phyloP scores from a whole-genome alignment of 2,329 filamentous ascomycete genomes.

The Pseudogymnoascus sp. region DNA sequence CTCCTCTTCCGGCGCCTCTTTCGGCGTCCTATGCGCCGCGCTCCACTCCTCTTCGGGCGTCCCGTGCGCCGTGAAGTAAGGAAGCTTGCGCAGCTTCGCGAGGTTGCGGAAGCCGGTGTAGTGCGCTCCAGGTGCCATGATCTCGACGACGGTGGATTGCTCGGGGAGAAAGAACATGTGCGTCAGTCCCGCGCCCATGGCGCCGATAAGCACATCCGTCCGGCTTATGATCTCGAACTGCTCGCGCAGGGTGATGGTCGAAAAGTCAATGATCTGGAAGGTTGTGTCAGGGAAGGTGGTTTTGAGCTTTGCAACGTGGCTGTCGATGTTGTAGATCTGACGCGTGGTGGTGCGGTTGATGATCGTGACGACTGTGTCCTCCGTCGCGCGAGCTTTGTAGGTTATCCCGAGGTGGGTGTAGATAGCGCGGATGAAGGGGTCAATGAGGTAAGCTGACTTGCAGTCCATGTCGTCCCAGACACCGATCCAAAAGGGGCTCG shows the following conservation, averaged over 20 bases:
- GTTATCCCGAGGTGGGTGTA: conserved; percentile 14
- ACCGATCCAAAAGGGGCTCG: conserved; percentile 25
- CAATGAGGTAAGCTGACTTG: conserved; percentile 13
- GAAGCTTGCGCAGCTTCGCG: conserved; percentile 12
- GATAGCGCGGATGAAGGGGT: conserved; percentile 17
- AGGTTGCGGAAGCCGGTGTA: conserved; percentile 15
- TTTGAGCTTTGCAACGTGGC: conserved; percentile 15
- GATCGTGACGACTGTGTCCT: conserved; percentile 19
- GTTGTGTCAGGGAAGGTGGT: conserved; percentile 17
- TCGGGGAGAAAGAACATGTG: conserved; percentile 23
- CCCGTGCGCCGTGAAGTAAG: conserved; percentile 16
- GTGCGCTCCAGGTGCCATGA: conserved; percentile 11
- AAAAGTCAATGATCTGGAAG: conserved; percentile 21
- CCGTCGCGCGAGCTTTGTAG: not conserved
- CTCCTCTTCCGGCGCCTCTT: not conserved
- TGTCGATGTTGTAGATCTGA: conserved; percentile 18
- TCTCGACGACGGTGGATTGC: conserved; percentile 20
- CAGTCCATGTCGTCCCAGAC: conserved; percentile 18
- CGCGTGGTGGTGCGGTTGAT: conserved; percentile 20
- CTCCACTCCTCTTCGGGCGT: not conserved
- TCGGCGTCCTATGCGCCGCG: not conserved
- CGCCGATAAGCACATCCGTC: conserved; percentile 22
- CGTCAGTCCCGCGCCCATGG: conserved; percentile 24
- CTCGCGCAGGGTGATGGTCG: conserved; percentile 17
- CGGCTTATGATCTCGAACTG: conserved; percentile 20